These are phyloP conservation scores for Phytophthora foliorum DNA, from an alignment of 352 stramenopile genomes.

Conservation along the genomic window DNA sequence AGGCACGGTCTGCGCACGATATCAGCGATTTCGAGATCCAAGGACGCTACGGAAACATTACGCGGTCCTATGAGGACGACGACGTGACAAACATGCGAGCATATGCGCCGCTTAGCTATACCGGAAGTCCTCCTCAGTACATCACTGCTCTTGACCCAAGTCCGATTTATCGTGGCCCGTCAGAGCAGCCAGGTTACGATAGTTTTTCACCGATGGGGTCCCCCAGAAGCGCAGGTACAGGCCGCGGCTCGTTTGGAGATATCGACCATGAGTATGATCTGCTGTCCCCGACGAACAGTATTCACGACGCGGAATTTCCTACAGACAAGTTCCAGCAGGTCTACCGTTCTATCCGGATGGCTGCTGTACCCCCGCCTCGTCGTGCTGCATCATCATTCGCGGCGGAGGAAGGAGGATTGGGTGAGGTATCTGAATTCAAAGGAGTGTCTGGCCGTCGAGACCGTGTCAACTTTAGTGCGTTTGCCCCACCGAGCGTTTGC, in stretches of 20 bases:
- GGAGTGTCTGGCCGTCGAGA: conserved; percentile 59
- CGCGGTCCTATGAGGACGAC: conserved; percentile 40
- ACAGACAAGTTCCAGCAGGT: conserved; percentile 80
- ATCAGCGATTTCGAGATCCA: conserved; percentile 56
- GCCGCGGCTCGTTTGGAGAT: conserved; percentile 38
- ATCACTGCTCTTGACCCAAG: conserved; percentile 44
- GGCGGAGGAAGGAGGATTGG: conserved; percentile 36
- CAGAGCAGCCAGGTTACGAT: conserved; percentile 50
- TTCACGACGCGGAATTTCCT: conserved; percentile 67
- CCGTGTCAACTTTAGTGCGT: conserved; percentile 84
- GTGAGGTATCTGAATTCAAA: conserved; percentile 45
- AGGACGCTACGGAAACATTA: conserved; percentile 40
- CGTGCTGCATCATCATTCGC: conserved; percentile 21
- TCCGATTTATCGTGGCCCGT: conserved; percentile 49
- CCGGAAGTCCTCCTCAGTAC: conserved; percentile 41
- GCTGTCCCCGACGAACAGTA: conserved; percentile 66
- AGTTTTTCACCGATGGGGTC: conserved; percentile 55
- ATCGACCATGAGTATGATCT: conserved; percentile 52
- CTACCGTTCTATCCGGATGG: conserved; percentile 74
- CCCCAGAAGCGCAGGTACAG: conserved; percentile 36
- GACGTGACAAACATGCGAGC: conserved; percentile 47
- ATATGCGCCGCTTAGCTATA: conserved; percentile 42
- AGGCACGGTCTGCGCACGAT: conserved; percentile 36
- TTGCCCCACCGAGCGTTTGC: conserved; percentile 67
- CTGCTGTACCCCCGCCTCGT: conserved; percentile 21